Percentiles rank a stretch among this genome's conserved stretches.
Evolutionary conservation across 306 rosid species (phyloP).

Genomic region (Quercus engelmannii): DNA sequence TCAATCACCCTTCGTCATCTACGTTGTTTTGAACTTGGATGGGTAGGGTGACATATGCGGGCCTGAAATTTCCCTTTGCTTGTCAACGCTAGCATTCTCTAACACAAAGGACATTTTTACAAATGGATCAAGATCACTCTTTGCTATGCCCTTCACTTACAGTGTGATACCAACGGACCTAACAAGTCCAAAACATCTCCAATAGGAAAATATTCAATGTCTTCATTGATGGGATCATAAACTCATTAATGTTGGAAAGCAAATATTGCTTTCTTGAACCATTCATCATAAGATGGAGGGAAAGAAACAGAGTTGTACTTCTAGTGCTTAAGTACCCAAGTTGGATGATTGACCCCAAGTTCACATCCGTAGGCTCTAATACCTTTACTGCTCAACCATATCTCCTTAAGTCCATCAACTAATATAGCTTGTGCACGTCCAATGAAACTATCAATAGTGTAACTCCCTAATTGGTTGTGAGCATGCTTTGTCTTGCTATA

Average conservation of each 20-base stretch:
- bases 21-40: too few relatives aligned
- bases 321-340: constrained; percentile 79
- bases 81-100: too few relatives aligned
- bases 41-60: too few relatives aligned
- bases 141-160: constrained; percentile 83
- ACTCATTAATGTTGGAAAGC: constrained; percentile 86
- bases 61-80: constrained; percentile 39
- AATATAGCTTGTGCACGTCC: too few relatives aligned
- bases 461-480: too few relatives aligned
- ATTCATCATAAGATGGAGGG: constrained; percentile 80
- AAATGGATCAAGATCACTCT: constrained; percentile 85
- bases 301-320: constrained; percentile 68
- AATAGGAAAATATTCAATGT: constrained; percentile 57
- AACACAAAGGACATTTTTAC: constrained; percentile 42
- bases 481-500: too few relatives aligned
- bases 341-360: background rate
- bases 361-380: too few relatives aligned
- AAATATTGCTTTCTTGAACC: constrained; percentile 75
- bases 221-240: constrained; percentile 62
- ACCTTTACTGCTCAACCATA: too few relatives aligned
- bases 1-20: constrained; percentile 46
- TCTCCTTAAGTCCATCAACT: too few relatives aligned
- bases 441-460: too few relatives aligned
- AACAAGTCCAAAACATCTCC: constrained; percentile 67
- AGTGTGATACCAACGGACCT: constrained; percentile 74